Evolutionary conservation across 1,139 yeast species (phyloP).

Genomic region (Meyerozyma elateridarum): DNA sequence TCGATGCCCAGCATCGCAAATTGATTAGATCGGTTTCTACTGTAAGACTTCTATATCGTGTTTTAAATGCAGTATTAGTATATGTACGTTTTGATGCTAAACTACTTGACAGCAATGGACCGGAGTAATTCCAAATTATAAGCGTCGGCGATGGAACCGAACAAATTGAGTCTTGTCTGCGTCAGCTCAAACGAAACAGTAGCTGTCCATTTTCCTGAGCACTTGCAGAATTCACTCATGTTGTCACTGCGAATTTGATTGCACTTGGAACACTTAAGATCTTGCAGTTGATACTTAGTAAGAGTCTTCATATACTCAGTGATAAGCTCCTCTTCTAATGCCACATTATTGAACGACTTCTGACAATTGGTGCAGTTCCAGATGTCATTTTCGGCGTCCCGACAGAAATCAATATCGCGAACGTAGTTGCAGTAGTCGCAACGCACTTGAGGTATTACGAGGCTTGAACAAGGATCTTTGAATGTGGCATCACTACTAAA

Average conservation of each 20-base stretch:
- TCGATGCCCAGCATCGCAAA: background rate
- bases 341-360: conserved; percentile 57
- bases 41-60: too few species aligned
- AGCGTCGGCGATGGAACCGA: conserved; percentile 52
- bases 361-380: conserved; percentile 74
- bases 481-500: conserved; percentile 78
- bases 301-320: conserved; percentile 54
- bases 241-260: conserved; percentile 61
- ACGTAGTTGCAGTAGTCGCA: conserved; percentile 78
- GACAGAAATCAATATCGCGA: conserved; percentile 79
- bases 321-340: conserved; percentile 75
- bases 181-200: conserved; percentile 47
- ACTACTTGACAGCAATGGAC: conserved; percentile 3
- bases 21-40: too few species aligned
- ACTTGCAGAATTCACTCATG: conserved; percentile 71
- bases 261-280: conserved; percentile 76
- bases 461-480: conserved; percentile 66
- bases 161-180: conserved; percentile 42
- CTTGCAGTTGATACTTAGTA: conserved; percentile 71
- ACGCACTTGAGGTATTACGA: conserved; percentile 61
- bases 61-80: too few species aligned
- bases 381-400: conserved; percentile 46
- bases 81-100: conserved; percentile 11
- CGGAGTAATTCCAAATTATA: conserved; percentile 57
- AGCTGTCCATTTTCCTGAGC: conserved; percentile 84